Evolutionary conservation across 805 yeast genomes (phyloP).

Genomic region (Monosporozyma aquatica): DNA sequence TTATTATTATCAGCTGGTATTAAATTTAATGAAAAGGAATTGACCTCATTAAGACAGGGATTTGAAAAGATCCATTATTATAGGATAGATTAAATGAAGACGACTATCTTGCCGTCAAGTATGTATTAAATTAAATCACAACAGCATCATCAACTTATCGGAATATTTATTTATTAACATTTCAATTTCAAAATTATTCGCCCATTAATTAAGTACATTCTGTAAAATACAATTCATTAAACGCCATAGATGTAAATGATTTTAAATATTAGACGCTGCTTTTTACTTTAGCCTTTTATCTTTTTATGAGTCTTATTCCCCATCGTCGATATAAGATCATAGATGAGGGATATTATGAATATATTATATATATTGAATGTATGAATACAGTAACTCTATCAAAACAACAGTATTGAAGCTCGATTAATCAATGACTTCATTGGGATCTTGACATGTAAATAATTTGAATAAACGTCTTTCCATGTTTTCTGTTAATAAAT

Average conservation of each 20-base stretch:
- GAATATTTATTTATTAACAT: no score
- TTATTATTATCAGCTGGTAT: conserved; percentile 39
- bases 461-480: conserved; percentile 40
- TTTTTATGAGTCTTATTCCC: no score
- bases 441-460: conserved; percentile 43
- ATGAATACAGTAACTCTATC: no score
- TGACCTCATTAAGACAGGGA: conserved; percentile 29
- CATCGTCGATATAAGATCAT: no score
- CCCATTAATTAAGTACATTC: conserved; percentile 24
- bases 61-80: conserved; percentile 33
- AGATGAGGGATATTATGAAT: no score
- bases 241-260: conserved; percentile 8
- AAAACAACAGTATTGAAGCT: neutral
- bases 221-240: conserved; percentile 31
- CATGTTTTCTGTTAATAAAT: conserved; percentile 41
- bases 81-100: conserved; percentile 46
- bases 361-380: no score
- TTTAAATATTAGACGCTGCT: no score
- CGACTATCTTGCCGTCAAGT: conserved; percentile 42
- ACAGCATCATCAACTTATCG: no score
- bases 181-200: neutral
- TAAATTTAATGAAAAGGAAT: conserved; percentile 39
- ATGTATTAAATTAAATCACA: conserved; percentile 28
- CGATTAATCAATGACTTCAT: conserved; percentile 27
- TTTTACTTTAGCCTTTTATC: no score